Evolutionary conservation across 2,329 filamentous ascomycete species (phyloP).

Genomic region (Geosmithia flava): DNA sequence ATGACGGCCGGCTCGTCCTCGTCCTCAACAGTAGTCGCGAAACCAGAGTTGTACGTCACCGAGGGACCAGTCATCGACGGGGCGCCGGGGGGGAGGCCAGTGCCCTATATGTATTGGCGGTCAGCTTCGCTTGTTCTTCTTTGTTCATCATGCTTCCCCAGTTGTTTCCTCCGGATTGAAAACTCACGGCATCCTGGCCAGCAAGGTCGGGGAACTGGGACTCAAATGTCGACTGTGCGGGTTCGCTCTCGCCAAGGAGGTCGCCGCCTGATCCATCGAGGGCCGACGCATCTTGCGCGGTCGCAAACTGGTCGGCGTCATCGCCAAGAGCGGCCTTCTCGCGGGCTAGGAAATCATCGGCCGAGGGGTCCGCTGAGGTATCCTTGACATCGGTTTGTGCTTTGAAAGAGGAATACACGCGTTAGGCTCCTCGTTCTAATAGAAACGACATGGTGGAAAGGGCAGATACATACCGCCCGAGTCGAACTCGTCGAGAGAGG

Average conservation of each 20-base stretch:
- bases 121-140: not conserved
- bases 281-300: conserved; percentile 56
- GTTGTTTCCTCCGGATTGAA: not conserved
- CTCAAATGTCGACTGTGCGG: conserved; percentile 52
- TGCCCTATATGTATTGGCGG: conserved; percentile 10
- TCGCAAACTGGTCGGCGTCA: conserved; percentile 82
- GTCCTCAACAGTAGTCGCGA: conserved; percentile 42
- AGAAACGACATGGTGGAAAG: not conserved
- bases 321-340: conserved; percentile 87
- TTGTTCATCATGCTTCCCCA: not conserved
- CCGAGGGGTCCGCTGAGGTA: conserved; percentile 44
- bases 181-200: conserved; percentile 19
- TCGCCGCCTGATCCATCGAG: conserved; percentile 54
- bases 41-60: conserved; percentile 50
- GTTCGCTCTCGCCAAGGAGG: conserved; percentile 57
- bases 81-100: conserved; percentile 13
- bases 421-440: not conserved
- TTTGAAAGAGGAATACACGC: conserved; percentile 17
- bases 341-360: conserved; percentile 79
- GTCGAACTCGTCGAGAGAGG: conserved; percentile 69
- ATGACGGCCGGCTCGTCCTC: conserved; percentile 86
- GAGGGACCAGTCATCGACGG: conserved; percentile 54
- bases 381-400: conserved; percentile 56
- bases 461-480: conserved; percentile 36
- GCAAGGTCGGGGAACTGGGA: conserved; percentile 79